Conservation (phyloP, 1,284 basidiomycete genomes). For the Apiotrichum veenhuisii region DNA sequence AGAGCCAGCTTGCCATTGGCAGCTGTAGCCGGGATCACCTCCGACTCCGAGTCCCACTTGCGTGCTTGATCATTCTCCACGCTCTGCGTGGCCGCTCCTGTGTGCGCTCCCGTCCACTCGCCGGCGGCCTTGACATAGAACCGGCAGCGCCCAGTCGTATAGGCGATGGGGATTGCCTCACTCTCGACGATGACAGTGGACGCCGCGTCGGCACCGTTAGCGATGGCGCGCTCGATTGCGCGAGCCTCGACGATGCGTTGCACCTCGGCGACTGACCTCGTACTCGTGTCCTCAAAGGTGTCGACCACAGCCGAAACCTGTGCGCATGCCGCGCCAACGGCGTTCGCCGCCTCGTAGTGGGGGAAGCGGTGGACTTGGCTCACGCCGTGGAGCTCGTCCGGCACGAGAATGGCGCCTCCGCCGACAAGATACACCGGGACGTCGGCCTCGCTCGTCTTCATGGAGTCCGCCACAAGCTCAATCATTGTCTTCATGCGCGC, state of each 20-base stretch:
- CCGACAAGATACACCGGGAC: conserved; percentile 38
- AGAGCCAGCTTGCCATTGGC: conserved; percentile 12
- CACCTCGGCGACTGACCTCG: conserved; percentile 23
- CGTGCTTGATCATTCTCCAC: not conserved
- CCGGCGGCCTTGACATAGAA: conserved; percentile 47
- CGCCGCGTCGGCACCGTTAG: conserved; percentile 52
- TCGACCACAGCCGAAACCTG: conserved; percentile 39
- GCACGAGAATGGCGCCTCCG: conserved; percentile 42
- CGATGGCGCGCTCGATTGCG: conserved; percentile 54
- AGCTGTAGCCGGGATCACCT: not conserved
- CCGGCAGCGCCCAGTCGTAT: conserved; percentile 34
- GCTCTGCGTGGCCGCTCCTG: not conserved
- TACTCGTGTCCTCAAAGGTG: conserved; percentile 33
- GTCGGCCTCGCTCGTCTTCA: conserved; percentile 59
- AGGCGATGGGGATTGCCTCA: conserved; percentile 42
- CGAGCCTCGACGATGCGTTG: conserved; percentile 49
- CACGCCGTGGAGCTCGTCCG: conserved; percentile 53
- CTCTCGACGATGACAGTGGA: conserved; percentile 55
- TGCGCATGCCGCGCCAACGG: conserved; percentile 53
- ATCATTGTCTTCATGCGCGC: conserved; percentile 55
- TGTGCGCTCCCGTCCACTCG: conserved; percentile 38
- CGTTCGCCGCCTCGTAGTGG: conserved; percentile 58
- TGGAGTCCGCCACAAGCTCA: conserved; percentile 55
- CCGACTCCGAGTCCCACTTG: conserved; percentile 1
- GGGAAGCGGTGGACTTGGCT: conserved; percentile 55